phyloP scores from a whole-genome alignment of 106 monocot species.

The Allium cepa region DNA sequence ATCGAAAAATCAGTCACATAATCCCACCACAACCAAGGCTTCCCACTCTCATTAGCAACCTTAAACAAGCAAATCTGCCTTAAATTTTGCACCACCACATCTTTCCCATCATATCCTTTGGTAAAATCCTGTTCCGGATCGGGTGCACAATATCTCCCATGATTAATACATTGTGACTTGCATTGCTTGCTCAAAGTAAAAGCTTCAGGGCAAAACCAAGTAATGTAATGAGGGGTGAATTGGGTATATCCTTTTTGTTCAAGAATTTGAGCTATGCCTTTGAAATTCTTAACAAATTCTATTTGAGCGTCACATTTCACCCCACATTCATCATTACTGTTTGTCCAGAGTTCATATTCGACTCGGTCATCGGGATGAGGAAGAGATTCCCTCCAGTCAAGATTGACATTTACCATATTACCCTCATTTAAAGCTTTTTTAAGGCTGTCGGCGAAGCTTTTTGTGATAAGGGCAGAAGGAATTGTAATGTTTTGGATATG shows the following conservation, averaged over 20 bases:
- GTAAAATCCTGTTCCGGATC: conserved; percentile 77
- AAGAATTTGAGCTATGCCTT: conserved; percentile 66
- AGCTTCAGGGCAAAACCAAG: conserved; percentile 78
- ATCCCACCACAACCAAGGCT: conserved; percentile 92
- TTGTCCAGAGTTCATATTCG: conserved; percentile 82
- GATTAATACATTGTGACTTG: conserved; percentile 84
- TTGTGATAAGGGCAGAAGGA: conserved; percentile 41
- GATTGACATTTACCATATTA: conserved; percentile 52
- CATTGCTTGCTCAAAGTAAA: conserved; percentile 71
- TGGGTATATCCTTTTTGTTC: conserved; percentile 68
- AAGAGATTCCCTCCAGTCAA: conserved; percentile 82
- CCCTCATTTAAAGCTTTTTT: conserved; percentile 53
- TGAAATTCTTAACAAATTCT: conserved; percentile 71
- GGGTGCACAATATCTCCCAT: conserved; percentile 77
- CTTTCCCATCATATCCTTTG: conserved; percentile 72
- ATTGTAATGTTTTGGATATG: conserved; percentile 31
- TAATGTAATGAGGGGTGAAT: conserved; percentile 81
- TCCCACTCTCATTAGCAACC: conserved; percentile 59
- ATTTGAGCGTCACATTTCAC: conserved; percentile 77
- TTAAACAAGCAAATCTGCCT: conserved; percentile 67
- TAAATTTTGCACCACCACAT: conserved; percentile 69
- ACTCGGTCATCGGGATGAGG: conserved; percentile 84
- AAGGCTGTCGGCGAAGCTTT: conserved; percentile 43
- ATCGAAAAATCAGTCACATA: conserved; percentile 76
- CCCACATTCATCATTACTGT: conserved; percentile 84